These are phyloP conservation scores for Venturia pyrina DNA, from an alignment of 2,329 filamentous ascomycete genomes.

Conservation along the genomic window DNA sequence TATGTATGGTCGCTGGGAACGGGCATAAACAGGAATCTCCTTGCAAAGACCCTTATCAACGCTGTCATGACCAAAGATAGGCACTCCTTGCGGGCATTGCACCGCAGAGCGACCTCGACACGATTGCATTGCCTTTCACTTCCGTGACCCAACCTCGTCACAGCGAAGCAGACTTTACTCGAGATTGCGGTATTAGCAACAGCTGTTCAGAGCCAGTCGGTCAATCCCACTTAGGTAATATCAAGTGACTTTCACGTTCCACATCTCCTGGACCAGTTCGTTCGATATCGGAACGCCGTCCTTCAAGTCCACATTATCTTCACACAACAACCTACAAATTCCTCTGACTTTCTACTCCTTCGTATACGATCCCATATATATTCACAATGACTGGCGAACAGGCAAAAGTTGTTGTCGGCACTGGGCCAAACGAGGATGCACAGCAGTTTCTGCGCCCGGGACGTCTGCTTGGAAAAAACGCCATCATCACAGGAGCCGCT, in stretches of 20 bases:
- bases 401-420: not conserved
- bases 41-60: not conserved
- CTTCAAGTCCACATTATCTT: not conserved
- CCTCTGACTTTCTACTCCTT: not conserved
- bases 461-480: slow-evolving; percentile 56
- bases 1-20: not conserved
- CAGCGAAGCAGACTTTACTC: not conserved
- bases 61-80: not conserved
- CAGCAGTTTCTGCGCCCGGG: slow-evolving; percentile 17
- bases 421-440: not conserved
- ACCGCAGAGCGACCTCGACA: not conserved
- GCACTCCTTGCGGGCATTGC: not conserved
- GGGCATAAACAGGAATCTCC: not conserved
- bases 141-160: not conserved
- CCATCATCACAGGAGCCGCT: slow-evolving; percentile 73
- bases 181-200: not conserved
- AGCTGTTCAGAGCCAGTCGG: not conserved
- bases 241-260: not conserved
- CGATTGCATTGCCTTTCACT: not conserved
- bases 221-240: not conserved
- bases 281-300: not conserved
- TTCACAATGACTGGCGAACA: slow-evolving; percentile 1
- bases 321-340: not conserved
- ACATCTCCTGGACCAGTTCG: not conserved
- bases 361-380: not conserved